Evolutionary conservation across 2,329 filamentous ascomycete genomes (phyloP), one percentile per base, ranked within the genome.

Genomic region (Xenoacremonium recifei): DNA sequence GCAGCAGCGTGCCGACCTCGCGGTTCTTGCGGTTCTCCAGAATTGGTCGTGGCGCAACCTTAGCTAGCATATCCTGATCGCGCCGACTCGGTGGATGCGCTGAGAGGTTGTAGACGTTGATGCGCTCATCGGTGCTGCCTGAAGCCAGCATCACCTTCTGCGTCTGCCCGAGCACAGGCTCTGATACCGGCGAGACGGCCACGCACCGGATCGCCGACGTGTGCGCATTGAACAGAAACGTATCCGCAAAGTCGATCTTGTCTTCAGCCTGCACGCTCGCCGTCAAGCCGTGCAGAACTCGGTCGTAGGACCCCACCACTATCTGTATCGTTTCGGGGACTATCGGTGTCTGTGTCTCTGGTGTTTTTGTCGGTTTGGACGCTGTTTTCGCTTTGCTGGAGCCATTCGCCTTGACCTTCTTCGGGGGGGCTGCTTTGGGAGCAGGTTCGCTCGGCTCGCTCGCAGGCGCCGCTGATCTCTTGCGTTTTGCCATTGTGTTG

Each of bases 141-240:
- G 87, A 95, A 11, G 93, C 93, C 36, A 99, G 80, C 53, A 93
- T 84, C 37, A 96, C 79, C 63, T 93, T 96, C 61, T 89, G 85
- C n/a, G 72, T 69, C 65, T 85, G 84, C 50, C 75, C 80, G 11
- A 71, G 75, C 42, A 71, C 61, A 2, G 76, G 72, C 15, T 76
- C 77, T 11, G 88, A 87, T 1, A 87, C 75, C 3, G 87, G 85
- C 7, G 92, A 96, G 47, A 96, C 69, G 18, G 91, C 89, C 23
- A 99, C 76, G 62, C 89, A 95, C 57, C 90, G 86, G 62, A 99
- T 89, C 4, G 93, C 85, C 11, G 91, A 95, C 42, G 82, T 78
- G 69, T 99, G 93, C 12, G 93, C 91, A 61, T 91, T 89, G 78
- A 99, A 96, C 43, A 99, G 79, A 66, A 99, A 99, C 0, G 88